Percentiles rank a stretch among this genome's conserved stretches.
These are phyloP conservation scores for Tubosaeta sp. DNA, from an alignment of 768 basidiomycete species.

Conservation along the genomic window DNA sequence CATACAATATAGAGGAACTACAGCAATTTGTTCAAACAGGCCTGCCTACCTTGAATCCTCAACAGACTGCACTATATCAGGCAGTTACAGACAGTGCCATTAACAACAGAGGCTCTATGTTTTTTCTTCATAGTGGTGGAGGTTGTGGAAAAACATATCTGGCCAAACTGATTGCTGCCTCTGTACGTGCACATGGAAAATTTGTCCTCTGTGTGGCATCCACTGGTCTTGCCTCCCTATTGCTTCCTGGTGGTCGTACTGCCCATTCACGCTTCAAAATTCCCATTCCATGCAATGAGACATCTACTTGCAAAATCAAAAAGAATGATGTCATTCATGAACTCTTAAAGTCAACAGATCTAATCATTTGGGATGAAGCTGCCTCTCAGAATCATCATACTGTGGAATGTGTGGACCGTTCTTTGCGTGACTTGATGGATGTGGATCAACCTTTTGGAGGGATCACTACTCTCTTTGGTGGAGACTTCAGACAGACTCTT, in stretches of 20 bases:
- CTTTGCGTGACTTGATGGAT: not conserved
- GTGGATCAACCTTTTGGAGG: not conserved
- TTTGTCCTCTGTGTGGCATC: constrained; percentile 48
- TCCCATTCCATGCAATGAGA: not conserved
- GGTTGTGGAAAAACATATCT: constrained; percentile 47
- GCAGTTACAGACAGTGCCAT: not conserved
- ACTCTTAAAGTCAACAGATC: not conserved
- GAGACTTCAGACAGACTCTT: not conserved
- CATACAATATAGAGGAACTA: not conserved
- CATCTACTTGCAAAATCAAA: constrained; percentile 1
- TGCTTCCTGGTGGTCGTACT: not conserved
- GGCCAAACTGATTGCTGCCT: constrained; percentile 32
- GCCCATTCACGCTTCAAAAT: constrained; percentile 15
- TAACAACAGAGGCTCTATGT: constrained; percentile 2
- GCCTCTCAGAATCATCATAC: not conserved
- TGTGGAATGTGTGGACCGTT: not conserved
- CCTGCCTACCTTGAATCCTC: not conserved
- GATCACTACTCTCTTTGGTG: not conserved
- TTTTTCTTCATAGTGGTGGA: constrained; percentile 41
- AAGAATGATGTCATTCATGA: not conserved
- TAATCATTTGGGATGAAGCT: not conserved
- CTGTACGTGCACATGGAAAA: constrained; percentile 21
- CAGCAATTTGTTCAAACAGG: not conserved
- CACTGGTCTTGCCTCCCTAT: constrained; percentile 28
- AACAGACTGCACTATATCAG: not conserved